Percentiles rank a stretch among this genome's conserved stretches.
Evolutionary conservation across 805 yeast genomes (phyloP).

Genomic region (Hanseniaspora meyeri): DNA sequence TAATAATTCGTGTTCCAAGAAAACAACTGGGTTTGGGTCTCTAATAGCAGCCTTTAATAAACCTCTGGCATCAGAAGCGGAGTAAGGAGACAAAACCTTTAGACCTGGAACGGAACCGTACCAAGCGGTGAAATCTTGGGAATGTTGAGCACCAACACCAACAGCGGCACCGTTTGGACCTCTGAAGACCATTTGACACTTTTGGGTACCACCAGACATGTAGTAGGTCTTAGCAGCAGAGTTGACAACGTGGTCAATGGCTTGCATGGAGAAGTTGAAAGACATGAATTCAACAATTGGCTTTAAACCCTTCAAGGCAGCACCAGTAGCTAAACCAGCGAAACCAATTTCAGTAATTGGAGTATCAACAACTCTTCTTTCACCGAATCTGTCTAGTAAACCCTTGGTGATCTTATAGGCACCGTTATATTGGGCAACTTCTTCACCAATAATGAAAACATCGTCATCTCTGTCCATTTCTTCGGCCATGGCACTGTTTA

Average conservation of each 20-base stretch:
- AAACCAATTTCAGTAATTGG: constrained; percentile 99
- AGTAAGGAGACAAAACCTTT: constrained; percentile 89
- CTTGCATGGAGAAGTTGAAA: constrained; percentile 98
- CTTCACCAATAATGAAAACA: constrained; percentile 96
- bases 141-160: constrained; percentile 99
- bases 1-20: constrained; percentile 88
- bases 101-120: constrained; percentile 96
- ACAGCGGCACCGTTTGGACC: constrained; percentile 99
- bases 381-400: constrained; percentile 86
- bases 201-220: constrained; percentile 99
- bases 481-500: constrained; percentile 89
- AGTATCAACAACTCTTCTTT: constrained; percentile 83
- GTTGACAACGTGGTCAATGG: constrained; percentile 95
- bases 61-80: constrained; percentile 93
- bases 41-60: constrained; percentile 90
- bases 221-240: constrained; percentile 97
- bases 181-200: constrained; percentile 93
- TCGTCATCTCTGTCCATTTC: constrained; percentile 91
- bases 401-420: constrained; percentile 97
- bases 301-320: constrained; percentile 89
- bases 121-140: constrained; percentile 96
- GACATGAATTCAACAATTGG: constrained; percentile 99
- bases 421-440: constrained; percentile 98
- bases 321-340: constrained; percentile 89
- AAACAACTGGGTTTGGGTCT: constrained; percentile 95